A percentile compares a stretch with the other conserved stretches of the same genome.
Evolutionary conservation across 192 early-diverging fungal species (phyloP).

Genomic region (Funneliformis geosporum): DNA sequence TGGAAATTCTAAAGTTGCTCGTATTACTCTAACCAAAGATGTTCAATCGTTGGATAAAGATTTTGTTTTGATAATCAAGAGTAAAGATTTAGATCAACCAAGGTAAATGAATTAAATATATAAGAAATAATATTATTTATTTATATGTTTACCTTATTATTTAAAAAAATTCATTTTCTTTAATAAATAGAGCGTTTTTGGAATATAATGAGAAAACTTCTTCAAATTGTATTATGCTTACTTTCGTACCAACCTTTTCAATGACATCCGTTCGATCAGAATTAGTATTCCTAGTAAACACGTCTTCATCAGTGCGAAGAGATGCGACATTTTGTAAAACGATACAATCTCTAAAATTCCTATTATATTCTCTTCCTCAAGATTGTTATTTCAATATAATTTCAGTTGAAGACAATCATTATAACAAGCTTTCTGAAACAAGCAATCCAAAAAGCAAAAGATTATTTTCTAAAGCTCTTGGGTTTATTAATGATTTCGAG

Average conservation of each 20-base stretch:
- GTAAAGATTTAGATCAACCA: conserved; percentile 39
- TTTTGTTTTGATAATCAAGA: conserved; percentile 45
- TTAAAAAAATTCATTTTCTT: neutral
- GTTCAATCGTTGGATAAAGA: conserved; percentile 43
- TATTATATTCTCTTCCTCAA: too few relatives aligned
- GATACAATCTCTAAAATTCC: too few relatives aligned
- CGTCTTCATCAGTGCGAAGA: too few relatives aligned
- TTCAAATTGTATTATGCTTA: conserved; percentile 42
- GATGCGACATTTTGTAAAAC: too few relatives aligned
- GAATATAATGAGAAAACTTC: conserved; percentile 41
- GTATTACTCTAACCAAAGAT: conserved; percentile 9
- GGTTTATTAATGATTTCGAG: too few relatives aligned
- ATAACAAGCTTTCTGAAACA: too few relatives aligned
- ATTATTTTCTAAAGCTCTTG: too few relatives aligned
- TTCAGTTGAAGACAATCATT: too few relatives aligned
- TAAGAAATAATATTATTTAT: neutral
- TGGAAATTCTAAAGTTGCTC: conserved; percentile 30
- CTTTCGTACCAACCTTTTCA: conserved; percentile 46
- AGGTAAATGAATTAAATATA: neutral
- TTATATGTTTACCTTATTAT: neutral
- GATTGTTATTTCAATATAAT: too few relatives aligned
- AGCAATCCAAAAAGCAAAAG: too few relatives aligned
- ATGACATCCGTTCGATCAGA: conserved; percentile 33
- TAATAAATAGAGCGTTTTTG: conserved; percentile 32
- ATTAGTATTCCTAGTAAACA: too few relatives aligned